Conservation (phyloP, 2,329 filamentous ascomycete genomes). For the Truncatella angustata region DNA sequence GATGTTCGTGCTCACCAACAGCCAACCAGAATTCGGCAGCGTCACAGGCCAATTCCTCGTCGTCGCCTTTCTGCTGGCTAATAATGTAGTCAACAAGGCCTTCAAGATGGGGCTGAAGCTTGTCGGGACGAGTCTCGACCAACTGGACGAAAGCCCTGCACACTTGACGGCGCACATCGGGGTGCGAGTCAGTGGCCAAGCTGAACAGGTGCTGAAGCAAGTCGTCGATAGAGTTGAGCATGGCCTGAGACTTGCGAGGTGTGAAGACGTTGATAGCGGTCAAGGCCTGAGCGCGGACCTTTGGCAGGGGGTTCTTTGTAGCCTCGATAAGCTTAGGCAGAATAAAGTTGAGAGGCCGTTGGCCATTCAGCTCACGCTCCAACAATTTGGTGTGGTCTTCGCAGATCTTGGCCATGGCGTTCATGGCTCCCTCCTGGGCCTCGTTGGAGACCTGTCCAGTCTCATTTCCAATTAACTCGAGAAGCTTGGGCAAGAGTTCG, state of each 20-base stretch:
- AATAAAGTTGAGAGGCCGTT: constrained; percentile 82
- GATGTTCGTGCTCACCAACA: constrained; percentile 79
- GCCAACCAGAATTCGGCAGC: constrained; percentile 98
- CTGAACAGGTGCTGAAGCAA: constrained; percentile 81
- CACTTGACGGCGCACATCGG: constrained; percentile 87
- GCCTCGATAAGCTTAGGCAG: constrained; percentile 90
- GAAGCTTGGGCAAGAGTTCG: constrained; percentile 78
- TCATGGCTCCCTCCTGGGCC: constrained; percentile 90
- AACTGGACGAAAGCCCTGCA: constrained; percentile 91
- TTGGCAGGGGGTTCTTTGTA: constrained; percentile 71
- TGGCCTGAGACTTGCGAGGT: constrained; percentile 76
- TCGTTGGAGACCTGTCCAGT: constrained; percentile 65
- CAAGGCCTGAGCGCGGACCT: constrained; percentile 77
- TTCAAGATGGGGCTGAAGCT: constrained; percentile 82
- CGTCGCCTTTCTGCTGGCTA: constrained; percentile 80
- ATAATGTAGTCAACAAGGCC: constrained; percentile 93
- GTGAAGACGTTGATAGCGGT: constrained; percentile 91
- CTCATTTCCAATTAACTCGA: constrained; percentile 74
- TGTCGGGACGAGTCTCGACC: constrained; percentile 86
- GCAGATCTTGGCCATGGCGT: constrained; percentile 90
- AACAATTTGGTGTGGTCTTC: constrained; percentile 90
- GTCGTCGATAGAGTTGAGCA: constrained; percentile 76
- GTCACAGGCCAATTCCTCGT: constrained; percentile 88
- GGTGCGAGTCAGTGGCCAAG: constrained; percentile 71
- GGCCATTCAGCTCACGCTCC: constrained; percentile 83